phyloP scores from a whole-genome alignment of 1,139 yeast genomes.

The Suhomyces taliae region DNA sequence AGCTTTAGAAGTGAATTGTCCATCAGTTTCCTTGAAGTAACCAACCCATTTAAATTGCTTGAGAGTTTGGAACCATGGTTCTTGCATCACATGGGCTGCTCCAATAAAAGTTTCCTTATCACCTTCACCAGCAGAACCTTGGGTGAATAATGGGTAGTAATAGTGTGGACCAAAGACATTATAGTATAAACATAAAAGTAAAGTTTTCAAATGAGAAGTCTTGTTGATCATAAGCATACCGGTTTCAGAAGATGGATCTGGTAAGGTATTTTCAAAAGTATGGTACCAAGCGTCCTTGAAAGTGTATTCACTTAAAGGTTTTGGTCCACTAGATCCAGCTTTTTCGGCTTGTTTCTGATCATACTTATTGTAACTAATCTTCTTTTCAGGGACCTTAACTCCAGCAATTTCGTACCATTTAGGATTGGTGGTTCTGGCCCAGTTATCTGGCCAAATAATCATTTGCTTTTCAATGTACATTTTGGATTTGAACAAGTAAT shows the following conservation, averaged over 20 bases:
- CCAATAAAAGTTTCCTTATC: slow-evolving; percentile 70
- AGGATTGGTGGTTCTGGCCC: slow-evolving; percentile 53
- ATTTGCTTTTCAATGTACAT: slow-evolving; percentile 44
- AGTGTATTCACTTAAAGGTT: slow-evolving; percentile 32
- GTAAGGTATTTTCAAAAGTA: slow-evolving; percentile 57
- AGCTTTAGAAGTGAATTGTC: slow-evolving; percentile 50
- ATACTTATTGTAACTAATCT: slow-evolving; percentile 34
- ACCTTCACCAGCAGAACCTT: slow-evolving; percentile 73
- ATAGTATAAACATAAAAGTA: slow-evolving; percentile 55
- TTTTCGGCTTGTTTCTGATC: slow-evolving; percentile 28
- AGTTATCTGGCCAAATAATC: slow-evolving; percentile 53
- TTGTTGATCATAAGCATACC: slow-evolving; percentile 63
- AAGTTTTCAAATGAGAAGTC: slow-evolving; percentile 48
- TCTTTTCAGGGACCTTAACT: slow-evolving; percentile 37
- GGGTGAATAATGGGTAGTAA: slow-evolving; percentile 62
- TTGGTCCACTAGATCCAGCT: slow-evolving; percentile 20
- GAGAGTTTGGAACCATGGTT: slow-evolving; percentile 55
- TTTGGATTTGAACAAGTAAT: slow-evolving; percentile 45
- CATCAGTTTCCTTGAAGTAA: slow-evolving; percentile 36
- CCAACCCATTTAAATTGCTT: slow-evolving; percentile 56
- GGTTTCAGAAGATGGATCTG: slow-evolving; percentile 64
- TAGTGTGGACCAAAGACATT: slow-evolving; percentile 59
- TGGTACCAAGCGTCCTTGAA: slow-evolving; percentile 46
- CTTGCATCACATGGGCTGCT: slow-evolving; percentile 53
- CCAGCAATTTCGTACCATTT: slow-evolving; percentile 46